phyloP scores from a whole-genome alignment of 2,329 filamentous ascomycete species.

The Pseudogymnoascus sp. region DNA sequence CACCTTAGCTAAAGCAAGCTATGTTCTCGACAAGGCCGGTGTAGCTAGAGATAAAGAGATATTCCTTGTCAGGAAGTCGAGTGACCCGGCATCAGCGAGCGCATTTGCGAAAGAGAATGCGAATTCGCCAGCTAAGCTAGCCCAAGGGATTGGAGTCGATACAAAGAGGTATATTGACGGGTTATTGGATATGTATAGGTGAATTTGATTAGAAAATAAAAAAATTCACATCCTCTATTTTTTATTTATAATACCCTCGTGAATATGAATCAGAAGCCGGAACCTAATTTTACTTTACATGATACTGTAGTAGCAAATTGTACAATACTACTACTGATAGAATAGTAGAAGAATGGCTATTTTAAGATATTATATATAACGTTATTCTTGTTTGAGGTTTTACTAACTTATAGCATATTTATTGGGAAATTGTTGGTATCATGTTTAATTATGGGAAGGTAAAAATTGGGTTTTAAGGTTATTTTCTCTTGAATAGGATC shows the following conservation, averaged over 20 bases:
- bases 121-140: conserved; percentile 50
- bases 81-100: conserved; percentile 34
- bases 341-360: background rate
- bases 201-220: background rate
- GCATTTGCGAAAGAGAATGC: conserved; percentile 32
- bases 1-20: background rate
- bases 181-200: conserved; percentile 48
- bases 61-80: conserved; percentile 51
- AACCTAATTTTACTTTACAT: background rate
- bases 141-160: conserved; percentile 69
- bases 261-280: background rate
- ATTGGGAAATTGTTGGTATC: background rate
- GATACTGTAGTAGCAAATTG: background rate
- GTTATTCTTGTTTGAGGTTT: background rate
- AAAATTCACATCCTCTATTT: background rate
- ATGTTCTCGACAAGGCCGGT: background rate
- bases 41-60: conserved; percentile 45
- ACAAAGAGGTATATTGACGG: conserved; percentile 68
- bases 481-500: background rate
- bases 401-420: background rate
- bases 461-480: background rate
- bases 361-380: background rate
- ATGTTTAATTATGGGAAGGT: background rate
- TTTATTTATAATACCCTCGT: background rate
- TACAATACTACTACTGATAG: background rate